A percentile compares a stretch with the other conserved stretches of the same genome.
Conservation (phyloP, 805 yeast species). For the Vanderwaltozyma polyspora region DNA sequence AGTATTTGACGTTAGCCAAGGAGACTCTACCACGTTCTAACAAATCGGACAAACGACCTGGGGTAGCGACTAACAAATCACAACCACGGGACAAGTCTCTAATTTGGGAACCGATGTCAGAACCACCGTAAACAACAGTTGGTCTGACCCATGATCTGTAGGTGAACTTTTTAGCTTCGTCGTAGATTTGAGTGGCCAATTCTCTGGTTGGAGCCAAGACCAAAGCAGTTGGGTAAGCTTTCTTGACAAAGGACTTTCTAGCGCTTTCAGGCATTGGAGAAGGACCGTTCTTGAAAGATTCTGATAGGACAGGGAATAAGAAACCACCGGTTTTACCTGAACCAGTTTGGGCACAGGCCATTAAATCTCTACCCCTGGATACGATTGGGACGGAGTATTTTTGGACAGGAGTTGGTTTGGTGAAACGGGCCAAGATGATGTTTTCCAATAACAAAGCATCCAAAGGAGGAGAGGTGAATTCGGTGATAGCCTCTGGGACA, state of each 20-base stretch:
- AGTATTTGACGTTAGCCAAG: constrained; percentile 76
- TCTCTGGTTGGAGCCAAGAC: constrained; percentile 99
- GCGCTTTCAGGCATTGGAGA: constrained; percentile 38
- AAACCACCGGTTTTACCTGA: constrained; percentile 99
- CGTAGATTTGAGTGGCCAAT: constrained; percentile 91
- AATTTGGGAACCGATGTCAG: constrained; percentile 81
- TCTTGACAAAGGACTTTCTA: constrained; percentile 41
- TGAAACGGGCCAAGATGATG: constrained; percentile 78
- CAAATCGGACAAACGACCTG: constrained; percentile 96
- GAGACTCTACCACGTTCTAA: constrained; percentile 92
- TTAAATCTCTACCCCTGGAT: constrained; percentile 78
- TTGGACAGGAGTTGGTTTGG: constrained; percentile 94
- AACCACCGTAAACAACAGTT: constrained; percentile 98
- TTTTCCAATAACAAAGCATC: constrained; percentile 78
- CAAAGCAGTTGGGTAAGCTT: constrained; percentile 88
- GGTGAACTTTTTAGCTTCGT: constrained; percentile 93
- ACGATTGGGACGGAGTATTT: constrained; percentile 89
- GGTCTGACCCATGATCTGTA: constrained; percentile 88
- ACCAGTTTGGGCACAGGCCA: constrained; percentile 98
- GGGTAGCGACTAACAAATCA: constrained; percentile 94
- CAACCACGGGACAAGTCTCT: constrained; percentile 87
- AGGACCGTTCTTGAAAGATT: constrained; percentile 85
- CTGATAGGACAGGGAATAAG: constrained; percentile 92
- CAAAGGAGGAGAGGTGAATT: constrained; percentile 87
- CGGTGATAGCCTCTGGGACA: constrained; percentile 85